Conservation (phyloP, 352 stramenopile species). For the Pythium biforme region DNA sequence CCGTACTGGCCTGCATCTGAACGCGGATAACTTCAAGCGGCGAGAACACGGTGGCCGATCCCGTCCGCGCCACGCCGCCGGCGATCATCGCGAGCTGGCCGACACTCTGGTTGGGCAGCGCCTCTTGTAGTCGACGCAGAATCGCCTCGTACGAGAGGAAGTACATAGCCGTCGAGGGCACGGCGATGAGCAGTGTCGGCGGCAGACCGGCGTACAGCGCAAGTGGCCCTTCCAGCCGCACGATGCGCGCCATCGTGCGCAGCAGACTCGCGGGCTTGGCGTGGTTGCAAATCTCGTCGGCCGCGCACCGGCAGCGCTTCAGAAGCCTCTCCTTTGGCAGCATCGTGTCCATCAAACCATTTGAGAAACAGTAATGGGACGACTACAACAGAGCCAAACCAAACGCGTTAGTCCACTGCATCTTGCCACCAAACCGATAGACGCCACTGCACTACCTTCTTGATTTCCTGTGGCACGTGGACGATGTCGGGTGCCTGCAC, state of each 20-base stretch:
- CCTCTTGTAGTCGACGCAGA: constrained; percentile 32
- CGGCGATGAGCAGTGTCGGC: constrained; percentile 90
- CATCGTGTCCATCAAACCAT: constrained; percentile 83
- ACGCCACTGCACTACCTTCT: constrained; percentile 34
- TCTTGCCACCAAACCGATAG: background rate
- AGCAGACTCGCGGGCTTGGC: constrained; percentile 49
- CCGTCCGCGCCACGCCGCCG: constrained; percentile 48
- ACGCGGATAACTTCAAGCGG: constrained; percentile 87
- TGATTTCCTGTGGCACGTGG: constrained; percentile 41
- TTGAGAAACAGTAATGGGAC: constrained; percentile 77
- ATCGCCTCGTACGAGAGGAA: constrained; percentile 92
- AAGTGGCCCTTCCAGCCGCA: constrained; percentile 51
- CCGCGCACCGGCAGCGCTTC: constrained; percentile 50
- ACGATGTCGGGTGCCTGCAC: constrained; percentile 65
- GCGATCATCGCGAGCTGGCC: constrained; percentile 48
- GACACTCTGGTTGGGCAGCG: constrained; percentile 40
- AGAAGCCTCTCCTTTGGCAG: constrained; percentile 60
- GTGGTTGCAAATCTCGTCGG: constrained; percentile 41
- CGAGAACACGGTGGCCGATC: constrained; percentile 69
- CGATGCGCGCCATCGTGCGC: constrained; percentile 67
- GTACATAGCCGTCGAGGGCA: constrained; percentile 93
- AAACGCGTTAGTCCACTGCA: background rate
- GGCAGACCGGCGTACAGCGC: constrained; percentile 80
- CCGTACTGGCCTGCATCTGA: constrained; percentile 71
- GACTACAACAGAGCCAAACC: constrained; percentile 27